phyloP scores from a whole-genome alignment of 2,329 filamentous ascomycete species.

The Talaromyces amestolkiae region DNA sequence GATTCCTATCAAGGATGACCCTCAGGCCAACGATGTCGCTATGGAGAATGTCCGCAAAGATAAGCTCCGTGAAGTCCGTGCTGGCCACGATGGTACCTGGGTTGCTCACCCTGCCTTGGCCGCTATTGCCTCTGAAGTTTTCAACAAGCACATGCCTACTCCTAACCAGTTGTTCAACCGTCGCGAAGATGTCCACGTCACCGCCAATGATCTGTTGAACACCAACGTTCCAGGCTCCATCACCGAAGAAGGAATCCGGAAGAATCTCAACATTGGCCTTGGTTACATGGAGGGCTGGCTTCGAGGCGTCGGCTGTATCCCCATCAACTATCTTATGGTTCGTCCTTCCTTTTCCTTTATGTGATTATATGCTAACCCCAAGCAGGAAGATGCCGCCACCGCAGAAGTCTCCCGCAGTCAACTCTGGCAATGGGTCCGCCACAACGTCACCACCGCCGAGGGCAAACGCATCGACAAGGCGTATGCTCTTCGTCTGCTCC shows the following conservation, averaged over 20 bases:
- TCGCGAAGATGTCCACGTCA: conserved; percentile 83
- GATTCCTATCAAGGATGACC: conserved; percentile 96
- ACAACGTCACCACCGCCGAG: conserved; percentile 72
- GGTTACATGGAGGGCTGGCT: conserved; percentile 99
- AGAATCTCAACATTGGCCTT: conserved; percentile 95
- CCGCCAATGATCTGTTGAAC: conserved; percentile 87
- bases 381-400: conserved; percentile 83
- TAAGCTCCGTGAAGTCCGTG: conserved; percentile 92
- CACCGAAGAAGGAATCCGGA: conserved; percentile 91
- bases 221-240: conserved; percentile 94
- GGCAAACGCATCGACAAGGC: conserved; percentile 92
- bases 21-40: conserved; percentile 83
- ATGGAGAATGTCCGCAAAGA: conserved; percentile 92
- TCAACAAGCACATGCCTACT: conserved; percentile 98
- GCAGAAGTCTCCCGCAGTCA: conserved; percentile 93
- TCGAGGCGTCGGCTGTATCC: conserved; percentile 89
- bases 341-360: conserved; percentile 22
- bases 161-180: conserved; percentile 93
- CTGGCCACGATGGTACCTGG: conserved; percentile 96
- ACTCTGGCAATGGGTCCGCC: conserved; percentile 91
- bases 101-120: conserved; percentile 94
- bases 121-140: conserved; percentile 81
- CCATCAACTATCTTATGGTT: conserved; percentile 94
- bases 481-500: conserved; percentile 80
- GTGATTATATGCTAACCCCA: conserved; percentile 6